phyloP scores from a whole-genome alignment of 164 flowering plant species.

The Pachysandra terminalis region DNA sequence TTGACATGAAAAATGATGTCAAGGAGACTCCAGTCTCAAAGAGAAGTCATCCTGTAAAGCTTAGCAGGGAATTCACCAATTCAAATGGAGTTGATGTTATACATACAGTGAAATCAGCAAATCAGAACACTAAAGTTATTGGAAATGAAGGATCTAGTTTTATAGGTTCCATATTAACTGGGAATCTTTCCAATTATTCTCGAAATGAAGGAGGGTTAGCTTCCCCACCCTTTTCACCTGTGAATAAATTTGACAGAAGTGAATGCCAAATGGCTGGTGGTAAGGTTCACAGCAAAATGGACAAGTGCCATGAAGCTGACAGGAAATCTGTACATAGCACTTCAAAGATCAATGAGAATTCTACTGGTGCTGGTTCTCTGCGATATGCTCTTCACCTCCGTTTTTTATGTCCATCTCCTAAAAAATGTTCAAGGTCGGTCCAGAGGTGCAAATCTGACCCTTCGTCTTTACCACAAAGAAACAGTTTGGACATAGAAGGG shows the following conservation, averaged over 20 bases:
- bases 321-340: slow-evolving; percentile 36
- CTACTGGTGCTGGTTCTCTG: slow-evolving; percentile 55
- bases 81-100: slow-evolving; percentile 11
- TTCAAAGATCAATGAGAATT: slow-evolving; percentile 47
- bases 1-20: slow-evolving; percentile 20
- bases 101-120: slow-evolving; percentile 12
- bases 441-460: slow-evolving; percentile 70
- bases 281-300: slow-evolving; percentile 22
- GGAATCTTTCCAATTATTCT: slow-evolving; percentile 15
- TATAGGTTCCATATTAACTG: slow-evolving; percentile 17
- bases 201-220: slow-evolving; percentile 10
- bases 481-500: slow-evolving; percentile 29
- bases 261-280: slow-evolving; percentile 12
- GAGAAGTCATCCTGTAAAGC: slow-evolving; percentile 13
- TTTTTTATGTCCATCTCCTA: slow-evolving; percentile 62
- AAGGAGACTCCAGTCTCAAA: slow-evolving; percentile 15
- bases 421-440: slow-evolving; percentile 46
- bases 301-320: slow-evolving; percentile 24
- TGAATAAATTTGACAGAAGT: slow-evolving; percentile 9
- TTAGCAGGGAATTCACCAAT: slow-evolving; percentile 12
- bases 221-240: slow-evolving; percentile 10
- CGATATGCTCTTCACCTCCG: slow-evolving; percentile 96
- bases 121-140: slow-evolving; percentile 14
- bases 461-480: slow-evolving; percentile 33
- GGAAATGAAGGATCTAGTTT: slow-evolving; percentile 23